Percentiles rank a stretch among this genome's conserved stretches.
These are phyloP conservation scores for Salix dunnii DNA, from an alignment of 345 rosid genomes.

Conservation along the genomic window DNA sequence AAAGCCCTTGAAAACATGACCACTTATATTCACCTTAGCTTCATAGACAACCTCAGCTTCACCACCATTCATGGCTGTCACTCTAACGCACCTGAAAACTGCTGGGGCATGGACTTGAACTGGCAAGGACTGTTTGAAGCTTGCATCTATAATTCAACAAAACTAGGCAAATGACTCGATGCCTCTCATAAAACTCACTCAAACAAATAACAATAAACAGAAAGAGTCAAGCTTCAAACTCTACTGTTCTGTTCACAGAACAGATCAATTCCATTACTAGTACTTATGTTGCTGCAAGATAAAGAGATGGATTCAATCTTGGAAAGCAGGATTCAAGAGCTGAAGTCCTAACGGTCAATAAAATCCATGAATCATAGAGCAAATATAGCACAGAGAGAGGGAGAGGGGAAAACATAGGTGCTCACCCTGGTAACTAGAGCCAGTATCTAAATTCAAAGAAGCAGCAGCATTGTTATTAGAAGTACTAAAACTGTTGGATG, in stretches of 20 bases:
- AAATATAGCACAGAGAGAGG: not conserved
- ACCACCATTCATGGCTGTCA: constrained; percentile 32
- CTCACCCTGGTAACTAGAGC: constrained; percentile 50
- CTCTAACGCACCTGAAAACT: constrained; percentile 43
- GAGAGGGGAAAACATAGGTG: not conserved
- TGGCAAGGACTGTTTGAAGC: constrained; percentile 43
- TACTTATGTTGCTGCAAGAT: not conserved
- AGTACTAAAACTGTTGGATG: constrained; percentile 28
- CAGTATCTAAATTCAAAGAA: constrained; percentile 36
- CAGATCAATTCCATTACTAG: not conserved
- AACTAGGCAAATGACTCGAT: not conserved
- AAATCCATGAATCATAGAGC: not conserved
- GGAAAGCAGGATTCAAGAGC: not conserved
- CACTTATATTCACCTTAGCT: constrained; percentile 47
- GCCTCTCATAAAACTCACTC: too few relatives aligned
- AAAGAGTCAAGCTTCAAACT: not conserved
- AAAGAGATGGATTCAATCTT: not conserved
- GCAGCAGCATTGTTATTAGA: constrained; percentile 34
- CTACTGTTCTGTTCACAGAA: not conserved
- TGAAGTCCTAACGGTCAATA: not conserved
- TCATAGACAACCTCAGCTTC: constrained; percentile 43
- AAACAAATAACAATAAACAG: not conserved
- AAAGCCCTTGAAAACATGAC: constrained; percentile 50
- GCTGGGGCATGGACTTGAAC: constrained; percentile 40
- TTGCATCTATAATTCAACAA: constrained; percentile 27